Evolutionary conservation across 768 basidiomycete species (phyloP), one percentile per base, ranked within the genome.

Genomic region (Xerocomus potaroensis): DNA sequence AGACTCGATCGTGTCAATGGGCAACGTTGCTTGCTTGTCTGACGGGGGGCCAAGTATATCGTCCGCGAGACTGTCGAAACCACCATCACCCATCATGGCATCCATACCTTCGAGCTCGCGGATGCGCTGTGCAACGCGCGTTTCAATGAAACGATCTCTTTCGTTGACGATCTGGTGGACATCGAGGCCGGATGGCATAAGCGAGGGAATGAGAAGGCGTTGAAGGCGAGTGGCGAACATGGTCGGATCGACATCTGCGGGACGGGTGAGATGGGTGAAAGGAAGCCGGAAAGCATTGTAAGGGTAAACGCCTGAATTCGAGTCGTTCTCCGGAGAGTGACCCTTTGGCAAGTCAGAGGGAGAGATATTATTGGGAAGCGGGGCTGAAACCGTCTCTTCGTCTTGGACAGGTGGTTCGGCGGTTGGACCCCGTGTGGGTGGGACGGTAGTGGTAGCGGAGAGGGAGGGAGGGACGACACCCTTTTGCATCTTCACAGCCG

Each of bases 181-280:
- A 64, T 99, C 96, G 24, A 99, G 80, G 14, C 95, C 95, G 9
- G 77, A 70, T 0, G 96, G 95, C 81, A 91, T 89, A 51, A 97
- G 71, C 7, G 87, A 87, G 0, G 96, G 96, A 16, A 98, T 76
- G 34, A 97, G 70, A 19, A 91, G 77, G 3, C 87, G 78, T 59
- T 91, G 88, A 23, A 90, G 73, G 27, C 84, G 83, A 23, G 84
- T 85, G 1, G 83, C 80, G 55, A 80, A 83, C 47, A 81, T 68
- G 34, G 73, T 67, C 12, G 83, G 81, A 59, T 81, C 81, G 41
- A 71, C 73, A 42, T 81, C 79, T 24, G 78, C 53, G 21, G 76
- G 71, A 31, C 87, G 82, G 50, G 84, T 83, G 53, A 89, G 79
- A 52, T 90, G 84, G 3, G 83, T 74, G 63, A 94, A 86, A 11